phyloP scores from a whole-genome alignment of 2,329 filamentous ascomycete genomes.

The Thelonectria rubi region DNA sequence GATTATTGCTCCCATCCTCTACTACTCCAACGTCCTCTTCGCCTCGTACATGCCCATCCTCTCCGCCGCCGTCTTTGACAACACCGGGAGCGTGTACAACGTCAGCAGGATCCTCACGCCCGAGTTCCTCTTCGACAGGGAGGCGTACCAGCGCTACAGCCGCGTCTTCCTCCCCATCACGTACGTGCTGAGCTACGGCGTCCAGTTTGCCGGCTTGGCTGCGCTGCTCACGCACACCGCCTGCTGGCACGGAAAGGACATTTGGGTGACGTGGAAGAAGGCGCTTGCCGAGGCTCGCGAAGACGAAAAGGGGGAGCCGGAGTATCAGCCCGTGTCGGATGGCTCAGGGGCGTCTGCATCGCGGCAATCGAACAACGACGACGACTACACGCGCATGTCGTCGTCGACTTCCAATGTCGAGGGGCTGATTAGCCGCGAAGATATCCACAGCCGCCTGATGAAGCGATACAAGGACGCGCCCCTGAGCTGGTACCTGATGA shows the following conservation, averaged over 20 bases:
- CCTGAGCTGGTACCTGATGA: slow-evolving; percentile 80
- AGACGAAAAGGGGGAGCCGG: slow-evolving; percentile 56
- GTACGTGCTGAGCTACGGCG: slow-evolving; percentile 85
- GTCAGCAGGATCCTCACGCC: slow-evolving; percentile 81
- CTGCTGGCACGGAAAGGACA: slow-evolving; percentile 87
- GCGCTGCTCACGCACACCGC: slow-evolving; percentile 82
- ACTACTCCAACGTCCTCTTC: slow-evolving; percentile 82
- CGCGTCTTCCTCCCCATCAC: slow-evolving; percentile 87
- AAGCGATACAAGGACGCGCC: slow-evolving; percentile 83
- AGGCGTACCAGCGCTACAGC: slow-evolving; percentile 82
- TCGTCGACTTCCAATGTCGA: slow-evolving; percentile 55
- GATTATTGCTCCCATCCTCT: slow-evolving; percentile 81
- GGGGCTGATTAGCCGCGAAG: slow-evolving; percentile 73
- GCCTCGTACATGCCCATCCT: slow-evolving; percentile 88
- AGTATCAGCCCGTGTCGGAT: slow-evolving; percentile 62
- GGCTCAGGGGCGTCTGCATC: slow-evolving; percentile 32
- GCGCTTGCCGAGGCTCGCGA: slow-evolving; percentile 71
- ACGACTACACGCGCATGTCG: slow-evolving; percentile 39
- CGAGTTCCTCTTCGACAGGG: slow-evolving; percentile 80
- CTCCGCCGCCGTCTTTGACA: slow-evolving; percentile 86
- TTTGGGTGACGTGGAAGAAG: slow-evolving; percentile 78
- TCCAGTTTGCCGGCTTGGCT: slow-evolving; percentile 85
- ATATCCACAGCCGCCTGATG: slow-evolving; percentile 88
- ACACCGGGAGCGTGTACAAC: slow-evolving; percentile 81
- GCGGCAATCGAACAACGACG: slow-evolving; percentile 30